Evolutionary conservation across 768 basidiomycete genomes (phyloP).

Genomic region (Mrakia gelida): DNA sequence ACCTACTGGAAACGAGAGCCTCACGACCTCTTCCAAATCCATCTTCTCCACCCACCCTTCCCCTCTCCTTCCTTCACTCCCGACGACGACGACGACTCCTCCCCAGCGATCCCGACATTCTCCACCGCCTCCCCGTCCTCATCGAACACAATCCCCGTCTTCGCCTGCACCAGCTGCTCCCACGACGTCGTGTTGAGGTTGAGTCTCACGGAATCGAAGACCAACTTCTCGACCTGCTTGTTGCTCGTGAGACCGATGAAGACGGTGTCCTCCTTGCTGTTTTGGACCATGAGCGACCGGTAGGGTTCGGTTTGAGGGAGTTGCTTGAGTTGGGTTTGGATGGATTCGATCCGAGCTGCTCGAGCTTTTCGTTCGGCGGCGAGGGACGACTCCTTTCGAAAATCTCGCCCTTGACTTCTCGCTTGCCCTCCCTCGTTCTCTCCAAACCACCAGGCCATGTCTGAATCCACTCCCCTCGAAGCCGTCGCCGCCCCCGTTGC

Average conservation of each 20-base stretch:
- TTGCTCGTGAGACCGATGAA: not conserved
- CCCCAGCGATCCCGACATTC: not conserved
- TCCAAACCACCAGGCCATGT: not conserved
- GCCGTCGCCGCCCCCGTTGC: not conserved
- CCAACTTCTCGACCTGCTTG: not conserved
- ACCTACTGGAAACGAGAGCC: too few species aligned
- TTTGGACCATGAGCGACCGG: not conserved
- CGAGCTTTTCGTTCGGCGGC: not conserved
- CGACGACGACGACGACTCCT: not conserved
- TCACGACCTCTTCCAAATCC: too few species aligned
- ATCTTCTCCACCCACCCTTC: not conserved
- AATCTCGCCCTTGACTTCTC: not conserved
- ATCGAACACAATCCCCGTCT: not conserved
- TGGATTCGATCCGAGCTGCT: not conserved
- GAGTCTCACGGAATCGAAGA: not conserved
- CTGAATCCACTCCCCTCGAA: slow-evolving; percentile 12
- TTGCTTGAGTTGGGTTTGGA: not conserved
- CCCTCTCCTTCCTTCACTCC: not conserved
- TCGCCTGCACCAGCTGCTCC: not conserved
- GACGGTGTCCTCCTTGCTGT: not conserved
- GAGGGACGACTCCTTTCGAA: not conserved
- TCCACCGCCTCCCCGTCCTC: not conserved
- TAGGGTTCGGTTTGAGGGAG: not conserved
- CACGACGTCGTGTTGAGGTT: not conserved
- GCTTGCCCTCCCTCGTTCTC: not conserved